Percentiles rank a stretch among this genome's conserved stretches.
Conservation (phyloP, 2,329 filamentous ascomycete species). For the Metarhizium anisopliae region DNA sequence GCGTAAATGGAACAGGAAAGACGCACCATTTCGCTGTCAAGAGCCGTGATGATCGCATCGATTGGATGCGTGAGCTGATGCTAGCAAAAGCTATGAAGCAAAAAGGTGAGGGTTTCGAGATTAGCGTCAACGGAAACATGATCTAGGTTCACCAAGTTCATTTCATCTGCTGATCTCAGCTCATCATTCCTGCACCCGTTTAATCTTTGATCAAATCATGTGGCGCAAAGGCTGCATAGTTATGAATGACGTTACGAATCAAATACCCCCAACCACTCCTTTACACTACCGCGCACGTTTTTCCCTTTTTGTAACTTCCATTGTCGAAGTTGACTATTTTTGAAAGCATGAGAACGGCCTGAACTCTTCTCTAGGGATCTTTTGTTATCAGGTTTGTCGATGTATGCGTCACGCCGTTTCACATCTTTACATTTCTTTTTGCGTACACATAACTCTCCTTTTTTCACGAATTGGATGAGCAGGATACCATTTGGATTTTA, state of each 20-base stretch:
- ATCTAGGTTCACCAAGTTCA: constrained; percentile 26
- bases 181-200: neutral
- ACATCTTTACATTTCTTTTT: constrained; percentile 6
- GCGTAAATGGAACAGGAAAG: constrained; percentile 60
- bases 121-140: constrained; percentile 74
- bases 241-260: too few relatives aligned
- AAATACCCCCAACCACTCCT: too few relatives aligned
- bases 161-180: neutral
- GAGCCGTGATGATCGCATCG: constrained; percentile 79
- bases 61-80: constrained; percentile 96
- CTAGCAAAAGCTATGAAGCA: constrained; percentile 78
- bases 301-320: too few relatives aligned
- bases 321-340: too few relatives aligned
- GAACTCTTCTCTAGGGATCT: neutral
- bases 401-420: neutral
- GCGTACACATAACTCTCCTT: constrained; percentile 4
- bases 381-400: neutral
- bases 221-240: neutral
- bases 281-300: too few relatives aligned
- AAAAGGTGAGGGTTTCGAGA: constrained; percentile 74
- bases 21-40: constrained; percentile 91
- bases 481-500: constrained; percentile 14
- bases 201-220: neutral
- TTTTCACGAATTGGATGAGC: constrained; percentile 10
- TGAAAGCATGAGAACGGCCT: neutral